Conservation (phyloP, 306 rosid genomes). For the Canavalia gladiata region DNA sequence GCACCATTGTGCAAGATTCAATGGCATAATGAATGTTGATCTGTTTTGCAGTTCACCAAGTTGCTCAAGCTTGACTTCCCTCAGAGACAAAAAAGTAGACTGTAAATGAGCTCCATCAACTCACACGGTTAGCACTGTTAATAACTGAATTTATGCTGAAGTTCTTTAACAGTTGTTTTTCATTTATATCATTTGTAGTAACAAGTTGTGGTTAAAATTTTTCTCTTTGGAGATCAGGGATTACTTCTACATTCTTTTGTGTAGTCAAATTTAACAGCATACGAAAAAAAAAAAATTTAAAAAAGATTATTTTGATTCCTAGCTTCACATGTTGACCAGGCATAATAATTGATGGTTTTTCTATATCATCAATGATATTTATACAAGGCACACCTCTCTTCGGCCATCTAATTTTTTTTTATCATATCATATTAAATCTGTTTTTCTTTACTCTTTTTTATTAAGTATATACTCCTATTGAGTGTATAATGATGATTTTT, state of each 20-base stretch:
- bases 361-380: background rate
- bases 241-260: background rate
- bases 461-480: too few species aligned
- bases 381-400: too few species aligned
- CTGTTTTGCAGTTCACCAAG: constrained; percentile 75
- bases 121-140: constrained; percentile 50
- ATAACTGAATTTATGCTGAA: constrained; percentile 8
- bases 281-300: background rate
- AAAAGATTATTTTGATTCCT: background rate
- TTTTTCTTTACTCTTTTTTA: too few species aligned
- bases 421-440: too few species aligned
- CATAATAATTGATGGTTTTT: constrained; percentile 22
- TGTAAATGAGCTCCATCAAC: constrained; percentile 48
- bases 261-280: background rate
- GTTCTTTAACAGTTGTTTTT: constrained; percentile 1
- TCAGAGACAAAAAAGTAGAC: constrained; percentile 62
- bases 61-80: constrained; percentile 79
- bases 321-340: background rate
- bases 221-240: background rate
- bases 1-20: constrained; percentile 14
- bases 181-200: background rate
- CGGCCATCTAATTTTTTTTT: too few species aligned
- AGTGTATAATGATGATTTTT: too few species aligned
- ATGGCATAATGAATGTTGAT: constrained; percentile 44
- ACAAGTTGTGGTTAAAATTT: background rate